phyloP scores from a whole-genome alignment of 1,284 basidiomycete genomes.

The Ceratobasidium papillatum region DNA sequence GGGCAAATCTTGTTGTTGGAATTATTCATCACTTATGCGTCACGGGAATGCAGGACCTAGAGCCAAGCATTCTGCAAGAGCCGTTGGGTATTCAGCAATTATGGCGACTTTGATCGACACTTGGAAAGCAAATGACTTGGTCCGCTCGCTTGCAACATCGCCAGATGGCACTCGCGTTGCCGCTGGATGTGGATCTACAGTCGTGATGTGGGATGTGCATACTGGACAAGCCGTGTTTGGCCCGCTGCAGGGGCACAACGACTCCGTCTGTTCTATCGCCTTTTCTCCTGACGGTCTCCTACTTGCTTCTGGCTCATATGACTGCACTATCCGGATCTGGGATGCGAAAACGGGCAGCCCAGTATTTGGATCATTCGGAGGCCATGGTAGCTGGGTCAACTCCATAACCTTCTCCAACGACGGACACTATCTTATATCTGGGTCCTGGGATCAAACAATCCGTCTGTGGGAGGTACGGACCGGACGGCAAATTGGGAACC shows the following conservation, averaged over 20 bases:
- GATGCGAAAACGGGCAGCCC: neutral
- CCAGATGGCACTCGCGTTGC: neutral
- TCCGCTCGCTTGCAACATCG: neutral
- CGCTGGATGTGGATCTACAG: neutral
- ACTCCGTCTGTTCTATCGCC: neutral
- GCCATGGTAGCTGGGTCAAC: neutral
- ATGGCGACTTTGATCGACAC: too few species aligned
- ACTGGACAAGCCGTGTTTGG: neutral
- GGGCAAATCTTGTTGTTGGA: too few species aligned
- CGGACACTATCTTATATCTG: conserved; percentile 25
- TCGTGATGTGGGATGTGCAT: neutral
- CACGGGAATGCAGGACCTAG: too few species aligned
- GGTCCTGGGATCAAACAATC: conserved; percentile 33
- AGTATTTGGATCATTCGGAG: neutral
- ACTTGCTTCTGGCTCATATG: neutral
- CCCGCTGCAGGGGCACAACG: conserved; percentile 3
- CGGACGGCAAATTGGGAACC: neutral
- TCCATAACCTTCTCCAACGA: neutral
- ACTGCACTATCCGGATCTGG: neutral
- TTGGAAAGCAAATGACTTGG: too few species aligned
- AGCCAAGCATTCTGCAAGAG: too few species aligned
- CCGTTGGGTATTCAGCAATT: too few species aligned
- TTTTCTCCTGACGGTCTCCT: neutral
- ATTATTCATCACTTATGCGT: too few species aligned
- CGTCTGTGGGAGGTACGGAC: conserved; percentile 30